phyloP scores from a whole-genome alignment of 2,329 filamentous ascomycete species.

The Ceratocystis smalleyi region DNA sequence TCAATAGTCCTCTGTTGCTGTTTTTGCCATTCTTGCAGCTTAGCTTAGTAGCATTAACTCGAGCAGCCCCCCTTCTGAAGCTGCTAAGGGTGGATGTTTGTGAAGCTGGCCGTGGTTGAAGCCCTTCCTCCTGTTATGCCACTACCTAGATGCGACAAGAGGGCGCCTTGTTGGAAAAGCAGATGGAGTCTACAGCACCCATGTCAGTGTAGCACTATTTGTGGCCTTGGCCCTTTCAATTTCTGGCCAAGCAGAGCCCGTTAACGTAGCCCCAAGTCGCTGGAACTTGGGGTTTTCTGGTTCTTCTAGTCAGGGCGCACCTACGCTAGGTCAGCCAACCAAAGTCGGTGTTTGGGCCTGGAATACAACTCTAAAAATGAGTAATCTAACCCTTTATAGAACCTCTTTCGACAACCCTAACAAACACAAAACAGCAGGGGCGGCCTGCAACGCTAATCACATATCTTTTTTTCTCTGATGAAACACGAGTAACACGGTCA shows the following conservation, averaged over 20 bases:
- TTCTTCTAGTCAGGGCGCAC: not conserved
- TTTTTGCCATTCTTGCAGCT: too few species aligned
- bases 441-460: not conserved
- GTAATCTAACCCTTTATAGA: too few species aligned
- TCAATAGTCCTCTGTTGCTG: too few species aligned
- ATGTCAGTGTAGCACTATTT: too few species aligned
- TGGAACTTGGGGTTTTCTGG: not conserved
- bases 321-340: too few species aligned
- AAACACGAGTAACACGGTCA: not conserved
- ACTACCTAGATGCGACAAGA: conserved; percentile 9
- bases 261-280: not conserved
- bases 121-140: conserved; percentile 12
- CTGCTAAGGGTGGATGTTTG: not conserved
- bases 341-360: not conserved
- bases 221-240: not conserved
- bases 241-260: not conserved
- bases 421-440: not conserved
- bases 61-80: not conserved
- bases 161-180: not conserved
- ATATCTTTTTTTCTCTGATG: not conserved
- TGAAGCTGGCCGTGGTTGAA: not conserved
- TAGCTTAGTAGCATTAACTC: too few species aligned
- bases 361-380: not conserved
- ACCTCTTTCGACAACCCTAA: not conserved
- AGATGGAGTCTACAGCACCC: not conserved